Base-by-base conservation (phyloP, 179 eudicot species). In the Heliamphora pulchella region DNA sequence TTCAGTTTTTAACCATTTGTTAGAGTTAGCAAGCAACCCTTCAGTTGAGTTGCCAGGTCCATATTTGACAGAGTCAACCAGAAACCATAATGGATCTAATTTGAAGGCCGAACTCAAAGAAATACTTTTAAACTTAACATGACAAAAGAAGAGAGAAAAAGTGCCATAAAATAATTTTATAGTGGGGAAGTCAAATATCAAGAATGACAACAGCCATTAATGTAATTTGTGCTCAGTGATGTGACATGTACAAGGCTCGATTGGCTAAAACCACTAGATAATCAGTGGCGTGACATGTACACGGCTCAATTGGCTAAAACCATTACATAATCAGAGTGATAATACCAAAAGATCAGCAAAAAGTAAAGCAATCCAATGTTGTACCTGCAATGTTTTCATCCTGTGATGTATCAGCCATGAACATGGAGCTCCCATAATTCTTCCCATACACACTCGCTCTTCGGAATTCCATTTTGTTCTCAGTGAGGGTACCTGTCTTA, bases 401-500 rank as follows among this genome's bases (percentile, higher is more conserved):
- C 53, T 79, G 82, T 66, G 78, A 80, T 43, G 86, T 31, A 55
- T 81, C 89, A 71, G 73, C 81, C 67, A 78, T 20, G 77, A 82
- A 78, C 79, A 81, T 48, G 43, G 86, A 74, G 51, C 80, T 67
- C 71, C 90, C 93, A 64, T 91, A 93, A 74, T 83, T 88, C 76
- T 85, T 91, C 75, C 98, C 98, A 86, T 84, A 82, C 9, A 94
- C 83, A 83, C 96, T 90, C 80, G 98, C 96, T 78, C 87, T 87
- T 80, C 84, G 88, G 81, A 94, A 94, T 79, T 94, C 97, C 98
- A 94, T 94, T 86, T 91, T 94, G 81, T 94, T 94, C 76, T 94
- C 96, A 55, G 98, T 94, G 20, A 94, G 93, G 58, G 98, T 94
- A 77, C 98, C 98, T 50, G 98, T 93, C 87, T 94, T 94, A 81